Evolutionary conservation across 1,284 basidiomycete species (phyloP).

Genomic region (Marasmius oreades): DNA sequence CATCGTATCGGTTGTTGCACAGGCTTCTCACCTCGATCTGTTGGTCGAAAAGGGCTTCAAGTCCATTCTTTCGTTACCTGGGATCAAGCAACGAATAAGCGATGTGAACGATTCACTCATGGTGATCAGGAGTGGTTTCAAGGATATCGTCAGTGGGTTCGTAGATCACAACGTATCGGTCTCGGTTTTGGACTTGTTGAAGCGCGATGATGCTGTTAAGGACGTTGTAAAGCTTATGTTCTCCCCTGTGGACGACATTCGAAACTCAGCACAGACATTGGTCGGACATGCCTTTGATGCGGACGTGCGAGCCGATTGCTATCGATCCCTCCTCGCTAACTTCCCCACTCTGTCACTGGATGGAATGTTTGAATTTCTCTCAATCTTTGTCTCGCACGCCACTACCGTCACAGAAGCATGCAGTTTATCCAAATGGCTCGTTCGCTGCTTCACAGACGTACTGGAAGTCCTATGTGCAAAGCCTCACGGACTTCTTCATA

Average conservation of each 20-base stretch:
- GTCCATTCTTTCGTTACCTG: conserved; percentile 24
- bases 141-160: conserved; percentile 55
- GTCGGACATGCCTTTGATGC: conserved; percentile 82
- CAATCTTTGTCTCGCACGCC: conserved; percentile 63
- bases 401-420: conserved; percentile 77
- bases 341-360: conserved; percentile 62
- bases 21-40: conserved; percentile 63
- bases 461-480: conserved; percentile 81
- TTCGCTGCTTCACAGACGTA: conserved; percentile 87
- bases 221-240: conserved; percentile 68
- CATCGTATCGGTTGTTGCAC: conserved; percentile 55
- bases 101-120: conserved; percentile 58
- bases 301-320: conserved; percentile 82
- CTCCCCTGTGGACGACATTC: conserved; percentile 75
- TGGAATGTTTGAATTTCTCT: conserved; percentile 66
- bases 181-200: conserved; percentile 50
- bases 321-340: conserved; percentile 70
- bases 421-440: conserved; percentile 80
- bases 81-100: conserved; percentile 33
- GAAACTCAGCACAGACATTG: conserved; percentile 70
- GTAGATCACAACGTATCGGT: conserved; percentile 54
- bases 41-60: conserved; percentile 52
- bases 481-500: conserved; percentile 66
- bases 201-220: conserved; percentile 47
- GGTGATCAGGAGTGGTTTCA: conserved; percentile 58